phyloP scores from a whole-genome alignment of 768 basidiomycete species.

The Holtermanniella nyarrowii region DNA sequence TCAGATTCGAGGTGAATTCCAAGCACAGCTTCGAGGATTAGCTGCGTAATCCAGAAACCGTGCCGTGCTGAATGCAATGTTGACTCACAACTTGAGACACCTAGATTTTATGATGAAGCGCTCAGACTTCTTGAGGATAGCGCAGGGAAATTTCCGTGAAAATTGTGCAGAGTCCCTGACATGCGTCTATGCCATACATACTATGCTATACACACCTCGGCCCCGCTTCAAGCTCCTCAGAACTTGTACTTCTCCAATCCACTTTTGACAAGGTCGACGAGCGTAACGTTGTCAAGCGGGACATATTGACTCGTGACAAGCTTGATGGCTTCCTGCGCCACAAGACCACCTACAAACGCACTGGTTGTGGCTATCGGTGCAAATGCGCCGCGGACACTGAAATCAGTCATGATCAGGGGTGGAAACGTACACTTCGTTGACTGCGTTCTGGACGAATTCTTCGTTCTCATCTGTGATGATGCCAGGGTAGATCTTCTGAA shows the following conservation, averaged over 20 bases:
- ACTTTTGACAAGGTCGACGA: conserved; percentile 59
- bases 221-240: too few relatives aligned
- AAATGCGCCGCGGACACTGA: conserved; percentile 31
- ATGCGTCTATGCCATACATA: too few relatives aligned
- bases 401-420: background rate
- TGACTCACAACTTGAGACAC: too few relatives aligned
- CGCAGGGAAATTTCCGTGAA: too few relatives aligned
- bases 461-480: conserved; percentile 1
- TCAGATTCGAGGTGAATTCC: too few relatives aligned
- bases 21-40: too few relatives aligned
- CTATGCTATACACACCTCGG: too few relatives aligned
- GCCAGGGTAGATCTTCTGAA: conserved; percentile 1
- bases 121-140: too few relatives aligned
- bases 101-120: too few relatives aligned
- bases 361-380: conserved; percentile 70
- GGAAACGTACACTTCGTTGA: conserved; percentile 66
- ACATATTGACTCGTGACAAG: conserved; percentile 92
- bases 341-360: conserved; percentile 82
- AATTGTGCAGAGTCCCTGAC: too few relatives aligned
- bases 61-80: too few relatives aligned
- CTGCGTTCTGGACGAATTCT: conserved; percentile 29
- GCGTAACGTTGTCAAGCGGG: conserved; percentile 72
- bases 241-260: conserved; percentile 36
- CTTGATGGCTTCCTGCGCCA: conserved; percentile 96
- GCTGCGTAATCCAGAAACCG: too few relatives aligned